Base-by-base conservation (phyloP, 306 rosid species). In the Comarum palustre region DNA sequence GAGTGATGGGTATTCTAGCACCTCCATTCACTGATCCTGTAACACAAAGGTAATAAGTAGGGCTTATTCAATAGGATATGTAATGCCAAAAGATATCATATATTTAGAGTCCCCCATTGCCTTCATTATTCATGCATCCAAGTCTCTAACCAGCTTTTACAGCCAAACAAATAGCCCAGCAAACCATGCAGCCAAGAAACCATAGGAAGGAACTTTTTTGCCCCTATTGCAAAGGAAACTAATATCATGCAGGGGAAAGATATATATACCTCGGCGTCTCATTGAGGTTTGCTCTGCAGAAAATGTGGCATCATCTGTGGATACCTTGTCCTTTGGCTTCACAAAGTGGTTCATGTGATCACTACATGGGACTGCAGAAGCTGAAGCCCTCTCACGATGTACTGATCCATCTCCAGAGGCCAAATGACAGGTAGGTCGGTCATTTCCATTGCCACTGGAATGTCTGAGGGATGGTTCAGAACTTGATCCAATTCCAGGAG, bases 231-330 rank as follows among this genome's bases (percentile, higher is more conserved):
- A 20, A 51, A 4, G 39, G n/a, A 48, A 25, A 10, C 13, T 34
- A 51, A n/a, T 8, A 70, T 32, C 63, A 19, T 36, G 36, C 29
- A 36, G 36, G 39, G 47, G 16, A 52, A 78, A 59, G 62, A 15
- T 15, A 78, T 45, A 62, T 59, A 52, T 77, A 87, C 96, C 92
- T 66, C 68, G 68, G 59, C 32, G 73, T 50, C 74, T 73, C 38
- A 16, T n/a, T 60, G 79, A 69, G 43, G 39, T 60, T 31, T 81
- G 73, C 69, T 68, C 85, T 41, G 22, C 66, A 75, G 60, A 68
- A 47, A 38, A n/a, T 45, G 78, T 69, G 72, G 47, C 43, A 52
- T 74, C 60, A 16, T 32, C 59, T 24, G 47, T 16, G 29, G 14
- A 58, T 27, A 76, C 68, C 71, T 78, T 69, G 12, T 48, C 25